phyloP scores from a whole-genome alignment of 1,284 basidiomycete genomes.

The Laetiporus sulphureus region DNA sequence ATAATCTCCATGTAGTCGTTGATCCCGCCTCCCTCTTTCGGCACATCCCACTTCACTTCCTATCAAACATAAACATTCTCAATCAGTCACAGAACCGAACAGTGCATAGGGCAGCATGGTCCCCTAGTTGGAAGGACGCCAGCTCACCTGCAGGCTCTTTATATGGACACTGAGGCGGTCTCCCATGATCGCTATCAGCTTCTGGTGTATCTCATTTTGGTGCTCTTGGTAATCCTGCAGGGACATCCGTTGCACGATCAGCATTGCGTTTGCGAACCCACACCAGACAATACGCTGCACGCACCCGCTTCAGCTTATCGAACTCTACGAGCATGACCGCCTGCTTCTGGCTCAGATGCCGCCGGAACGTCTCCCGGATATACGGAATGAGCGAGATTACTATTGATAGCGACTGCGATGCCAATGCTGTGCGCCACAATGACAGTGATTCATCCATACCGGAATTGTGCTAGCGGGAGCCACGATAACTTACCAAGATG shows the following conservation, averaged over 20 bases:
- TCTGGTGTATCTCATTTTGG: constrained; percentile 97
- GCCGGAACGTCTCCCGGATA: constrained; percentile 87
- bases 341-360: constrained; percentile 89
- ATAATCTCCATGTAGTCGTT: constrained; percentile 89
- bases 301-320: constrained; percentile 91
- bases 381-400: constrained; percentile 96
- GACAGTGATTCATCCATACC: constrained; percentile 3
- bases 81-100: too few relatives aligned
- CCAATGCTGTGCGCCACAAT: constrained; percentile 57
- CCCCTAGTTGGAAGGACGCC: not conserved
- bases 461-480: constrained; percentile 8
- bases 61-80: too few relatives aligned
- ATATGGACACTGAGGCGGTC: constrained; percentile 89
- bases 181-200: constrained; percentile 97
- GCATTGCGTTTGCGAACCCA: not conserved
- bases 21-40: constrained; percentile 47
- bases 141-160: constrained; percentile 63
- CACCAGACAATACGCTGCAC: constrained; percentile 21
- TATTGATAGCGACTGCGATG: constrained; percentile 91
- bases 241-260: not conserved
- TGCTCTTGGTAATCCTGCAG: constrained; percentile 94
- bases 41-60: constrained; percentile 72
- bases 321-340: constrained; percentile 97
- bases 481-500: constrained; percentile 67
- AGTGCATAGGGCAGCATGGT: constrained; percentile 1